These are phyloP conservation scores for Akanthomyces dipterigenus DNA, from an alignment of 2,329 filamentous ascomycete genomes.

Conservation along the genomic window DNA sequence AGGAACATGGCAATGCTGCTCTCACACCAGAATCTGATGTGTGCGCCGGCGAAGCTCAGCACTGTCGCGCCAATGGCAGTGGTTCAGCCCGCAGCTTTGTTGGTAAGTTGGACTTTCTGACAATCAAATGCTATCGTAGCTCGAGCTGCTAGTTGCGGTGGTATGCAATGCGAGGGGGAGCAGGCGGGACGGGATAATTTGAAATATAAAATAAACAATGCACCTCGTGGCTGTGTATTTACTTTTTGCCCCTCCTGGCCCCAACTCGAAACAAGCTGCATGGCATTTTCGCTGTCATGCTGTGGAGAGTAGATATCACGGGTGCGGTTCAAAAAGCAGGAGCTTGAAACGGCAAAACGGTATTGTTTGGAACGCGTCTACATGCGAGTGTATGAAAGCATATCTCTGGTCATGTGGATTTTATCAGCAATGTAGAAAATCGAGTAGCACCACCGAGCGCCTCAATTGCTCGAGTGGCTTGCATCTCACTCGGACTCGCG, in stretches of 20 bases:
- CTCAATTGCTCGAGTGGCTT: too few species aligned
- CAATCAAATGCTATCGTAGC: background rate
- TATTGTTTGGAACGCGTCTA: background rate
- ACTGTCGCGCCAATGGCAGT: too few species aligned
- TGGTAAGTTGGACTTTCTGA: background rate
- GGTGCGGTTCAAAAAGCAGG: too few species aligned
- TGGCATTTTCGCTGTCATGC: background rate
- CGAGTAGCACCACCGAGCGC: too few species aligned
- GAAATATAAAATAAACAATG: background rate
- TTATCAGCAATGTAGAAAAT: background rate
- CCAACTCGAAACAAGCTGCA: constrained; percentile 4
- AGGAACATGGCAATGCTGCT: background rate
- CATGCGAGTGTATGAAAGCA: background rate
- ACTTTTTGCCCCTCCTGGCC: background rate
- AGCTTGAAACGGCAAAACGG: background rate
- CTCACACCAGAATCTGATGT: background rate
- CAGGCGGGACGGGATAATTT: background rate
- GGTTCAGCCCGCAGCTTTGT: too few species aligned
- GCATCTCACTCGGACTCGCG: background rate
- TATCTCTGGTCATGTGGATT: background rate
- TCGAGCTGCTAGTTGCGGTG: background rate
- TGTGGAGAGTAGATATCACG: background rate
- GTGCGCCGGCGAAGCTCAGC: background rate
- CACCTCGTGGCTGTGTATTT: background rate
- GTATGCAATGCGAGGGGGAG: background rate